Evolutionary conservation across 169 alveolate genomes (phyloP).

Genomic region (Plasmodium adleri): DNA sequence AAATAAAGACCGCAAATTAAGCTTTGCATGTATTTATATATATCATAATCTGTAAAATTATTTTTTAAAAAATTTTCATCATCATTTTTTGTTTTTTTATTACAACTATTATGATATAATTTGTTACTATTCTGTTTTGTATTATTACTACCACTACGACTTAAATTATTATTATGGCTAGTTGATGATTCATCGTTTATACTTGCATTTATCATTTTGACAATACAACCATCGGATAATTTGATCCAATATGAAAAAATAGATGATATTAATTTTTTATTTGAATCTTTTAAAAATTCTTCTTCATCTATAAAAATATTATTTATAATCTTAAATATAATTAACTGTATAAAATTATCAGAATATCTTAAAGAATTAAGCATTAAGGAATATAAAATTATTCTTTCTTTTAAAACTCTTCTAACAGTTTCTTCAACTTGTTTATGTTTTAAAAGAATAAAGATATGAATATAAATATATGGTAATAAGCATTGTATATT

Average conservation of each 20-base stretch:
- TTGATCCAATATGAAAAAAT: slow-evolving; percentile 56
- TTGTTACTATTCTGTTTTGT: not conserved
- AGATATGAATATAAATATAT: slow-evolving; percentile 43
- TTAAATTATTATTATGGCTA: no score
- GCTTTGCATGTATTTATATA: slow-evolving; percentile 62
- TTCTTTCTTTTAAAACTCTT: slow-evolving; percentile 55
- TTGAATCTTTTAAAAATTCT: slow-evolving; percentile 55
- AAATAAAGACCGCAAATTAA: slow-evolving; percentile 58
- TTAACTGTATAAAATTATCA: slow-evolving; percentile 60
- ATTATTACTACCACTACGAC: not conserved
- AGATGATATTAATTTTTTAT: slow-evolving; percentile 57
- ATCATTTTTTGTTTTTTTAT: not conserved
- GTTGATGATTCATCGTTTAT: slow-evolving; percentile 5
- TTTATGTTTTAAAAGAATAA: slow-evolving; percentile 47
- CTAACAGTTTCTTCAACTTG: slow-evolving; percentile 40
- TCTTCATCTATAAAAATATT: slow-evolving; percentile 39
- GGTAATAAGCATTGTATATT: slow-evolving; percentile 1
- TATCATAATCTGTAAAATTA: slow-evolving; percentile 54
- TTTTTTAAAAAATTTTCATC: slow-evolving; percentile 32
- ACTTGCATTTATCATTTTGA: slow-evolving; percentile 47
- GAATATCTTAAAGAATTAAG: slow-evolving; percentile 66
- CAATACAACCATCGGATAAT: slow-evolving; percentile 46
- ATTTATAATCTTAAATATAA: slow-evolving; percentile 64
- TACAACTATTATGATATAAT: slow-evolving; percentile 5
- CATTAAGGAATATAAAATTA: slow-evolving; percentile 66